Evolutionary conservation across 176 grass and related monocot species (phyloP), one percentile per base, ranked within the genome.

Genomic region (Paspalum notatum): DNA sequence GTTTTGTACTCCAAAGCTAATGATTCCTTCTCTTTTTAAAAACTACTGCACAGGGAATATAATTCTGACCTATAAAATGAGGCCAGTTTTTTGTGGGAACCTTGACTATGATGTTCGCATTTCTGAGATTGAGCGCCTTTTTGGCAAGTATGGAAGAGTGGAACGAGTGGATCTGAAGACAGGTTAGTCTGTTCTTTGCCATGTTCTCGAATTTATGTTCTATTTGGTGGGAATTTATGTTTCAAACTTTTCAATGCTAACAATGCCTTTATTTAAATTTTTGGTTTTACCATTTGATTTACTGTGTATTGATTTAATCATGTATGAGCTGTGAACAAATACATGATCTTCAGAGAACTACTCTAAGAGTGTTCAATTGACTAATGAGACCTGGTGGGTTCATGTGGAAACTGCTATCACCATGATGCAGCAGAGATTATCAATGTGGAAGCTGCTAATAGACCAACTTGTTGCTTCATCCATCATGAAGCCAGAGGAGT

Each of bases 111-210:
- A 99, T 77, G 84, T 87, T 49, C 93, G 89, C 73, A 87, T 95
- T 25, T 90, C 93, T 13, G 96, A 99, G 41, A 80, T 93, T 13
- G 96, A 99, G 61, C 81, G 93, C 9, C 93, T 95, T 80, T 99
- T 99, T n/a, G 47, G 88, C 82, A 90, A 90, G 83, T 95, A 95
- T 84, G 93, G 96, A 68, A 90, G 88, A 51, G 90, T 99, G 58
- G 96, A 99, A 49, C 90, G 91, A 59, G 91, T 99, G 49, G 96
- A 99, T 81, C 94, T 95, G 88, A 99, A 99, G 85, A 93, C 96
- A 88, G 96, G 93, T 99, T 88, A 52, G 79, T 66, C 26, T 75
- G 9, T 72, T 64, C 20, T 14, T 83, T 62, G 67, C 1, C 40
- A 42, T 83, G 17, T 7, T 81, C 18, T 75, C 44, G 27, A 39